Percentiles rank a stretch among this genome's conserved stretches.
phyloP scores from a whole-genome alignment of 75 land plant genomes.

The Pseudotsuga menziesii region DNA sequence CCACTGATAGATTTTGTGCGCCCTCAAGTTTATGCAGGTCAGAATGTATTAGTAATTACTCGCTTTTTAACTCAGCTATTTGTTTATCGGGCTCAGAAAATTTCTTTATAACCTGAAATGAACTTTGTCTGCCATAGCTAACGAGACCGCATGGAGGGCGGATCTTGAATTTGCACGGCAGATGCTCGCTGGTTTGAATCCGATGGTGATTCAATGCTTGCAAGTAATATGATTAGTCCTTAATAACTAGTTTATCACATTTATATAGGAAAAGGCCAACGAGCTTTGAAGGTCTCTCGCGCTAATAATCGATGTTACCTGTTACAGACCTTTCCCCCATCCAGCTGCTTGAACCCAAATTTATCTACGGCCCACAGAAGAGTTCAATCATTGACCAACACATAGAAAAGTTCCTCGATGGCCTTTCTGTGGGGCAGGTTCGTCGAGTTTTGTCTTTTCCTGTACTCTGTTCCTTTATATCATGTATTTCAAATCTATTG shows the following conservation, averaged over 20 bases:
- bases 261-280: no score
- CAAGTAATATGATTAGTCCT: conserved; percentile 20
- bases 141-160: conserved; percentile 19
- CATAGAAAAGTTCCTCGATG: conserved; percentile 50
- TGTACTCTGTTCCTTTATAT: no score
- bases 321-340: conserved; percentile 57
- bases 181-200: conserved; percentile 55
- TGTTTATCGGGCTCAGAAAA: neutral
- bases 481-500: no score
- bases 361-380: conserved; percentile 54
- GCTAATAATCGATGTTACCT: no score
- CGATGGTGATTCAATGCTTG: conserved; percentile 41
- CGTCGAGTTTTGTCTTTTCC: no score
- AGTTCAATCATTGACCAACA: conserved; percentile 66
- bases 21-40: neutral
- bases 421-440: conserved; percentile 61
- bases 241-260: neutral
- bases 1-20: neutral
- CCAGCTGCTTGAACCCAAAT: conserved; percentile 60
- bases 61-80: neutral
- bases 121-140: neutral
- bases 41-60: no score
- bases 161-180: conserved; percentile 56
- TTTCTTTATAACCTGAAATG: neutral
- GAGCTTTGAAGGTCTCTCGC: no score